These are phyloP conservation scores for Sanguinoderma infundibulare DNA, from an alignment of 1,284 basidiomycete genomes.

Conservation along the genomic window DNA sequence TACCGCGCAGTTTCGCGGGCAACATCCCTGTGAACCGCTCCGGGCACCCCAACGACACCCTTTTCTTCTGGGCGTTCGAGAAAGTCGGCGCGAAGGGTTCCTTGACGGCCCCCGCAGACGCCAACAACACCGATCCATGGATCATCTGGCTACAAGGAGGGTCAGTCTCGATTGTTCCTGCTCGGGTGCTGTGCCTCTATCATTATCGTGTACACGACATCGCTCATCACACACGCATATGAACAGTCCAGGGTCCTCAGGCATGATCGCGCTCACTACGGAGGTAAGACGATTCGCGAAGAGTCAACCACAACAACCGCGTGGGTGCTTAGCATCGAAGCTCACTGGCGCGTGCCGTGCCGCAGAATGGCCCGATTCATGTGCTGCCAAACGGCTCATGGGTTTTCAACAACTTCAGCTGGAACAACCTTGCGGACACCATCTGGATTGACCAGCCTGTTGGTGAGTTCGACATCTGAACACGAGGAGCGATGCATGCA, in stretches of 20 bases:
- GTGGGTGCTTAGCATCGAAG: not conserved
- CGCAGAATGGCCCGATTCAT: constrained; percentile 71
- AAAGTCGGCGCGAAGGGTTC: constrained; percentile 59
- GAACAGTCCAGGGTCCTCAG: constrained; percentile 65
- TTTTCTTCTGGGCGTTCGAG: constrained; percentile 74
- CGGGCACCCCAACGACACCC: constrained; percentile 60
- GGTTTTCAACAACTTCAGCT: constrained; percentile 57
- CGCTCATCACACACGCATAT: not conserved
- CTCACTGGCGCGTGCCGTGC: not conserved
- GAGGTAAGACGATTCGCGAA: constrained; percentile 47
- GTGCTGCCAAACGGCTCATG: constrained; percentile 55
- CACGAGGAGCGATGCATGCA: not conserved
- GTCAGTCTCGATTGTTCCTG: constrained; percentile 30
- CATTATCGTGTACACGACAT: not conserved
- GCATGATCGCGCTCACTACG: constrained; percentile 64
- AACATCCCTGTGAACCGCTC: constrained; percentile 66
- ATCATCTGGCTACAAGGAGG: constrained; percentile 78
- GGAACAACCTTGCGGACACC: constrained; percentile 65
- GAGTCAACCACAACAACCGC: no score
- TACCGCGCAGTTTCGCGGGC: constrained; percentile 67
- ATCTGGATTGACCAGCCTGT: constrained; percentile 79
- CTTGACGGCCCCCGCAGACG: constrained; percentile 44
- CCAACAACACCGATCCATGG: constrained; percentile 58
- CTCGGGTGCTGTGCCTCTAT: not conserved
- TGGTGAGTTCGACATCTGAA: not conserved